Evolutionary conservation across 768 basidiomycete genomes (phyloP), one percentile per base, ranked within the genome.

Genomic region (Hygrocybe punicea): DNA sequence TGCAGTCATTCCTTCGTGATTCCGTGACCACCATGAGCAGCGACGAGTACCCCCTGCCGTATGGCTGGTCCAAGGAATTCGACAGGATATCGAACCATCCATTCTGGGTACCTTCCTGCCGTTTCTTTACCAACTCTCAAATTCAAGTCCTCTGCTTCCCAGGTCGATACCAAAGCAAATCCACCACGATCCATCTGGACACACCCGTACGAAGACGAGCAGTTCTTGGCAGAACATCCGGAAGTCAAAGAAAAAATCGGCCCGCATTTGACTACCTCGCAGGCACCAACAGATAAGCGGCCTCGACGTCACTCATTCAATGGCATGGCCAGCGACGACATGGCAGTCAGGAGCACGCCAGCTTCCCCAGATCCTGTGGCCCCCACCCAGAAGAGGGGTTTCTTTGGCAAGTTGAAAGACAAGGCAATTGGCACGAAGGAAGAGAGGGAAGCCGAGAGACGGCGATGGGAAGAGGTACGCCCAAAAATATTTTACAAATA

Each of bases 181-280:
- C 87, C 89, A 7, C 82, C 85, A 1, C 80, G 87, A 0, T 77
- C 82, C 0, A 88, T 83, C 62, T 91, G 87, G 89, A 76, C 77
- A 1, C 87, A 91, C 64, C 87, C 89, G 1, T 81, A 81, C 57
- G 84, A 89, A 55, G 86, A 89, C 65, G 81, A 84, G 46, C 75
- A 81, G 51, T 89, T 79, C 67, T 74, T 87, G n/a, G 62, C 58
- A 4, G 78, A 81, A 46, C 80, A 86, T 59, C 82, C 84, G 7
- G 78, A 82, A 4, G 59, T 73, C 7, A 67, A 66, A 53, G 71
- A 77, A 55, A 77, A 78, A 58, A 62, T 73, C 16, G 53, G 55
- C 24, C 46, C 36, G 17, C 45, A 56, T 16, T 46, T 44, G 10
- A 53, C 47, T 4, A 56, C 21, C 35, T 10, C 29, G 11, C 51